These are phyloP conservation scores for Xerophyta viscosa DNA, from an alignment of 106 monocot species.

Conservation along the genomic window DNA sequence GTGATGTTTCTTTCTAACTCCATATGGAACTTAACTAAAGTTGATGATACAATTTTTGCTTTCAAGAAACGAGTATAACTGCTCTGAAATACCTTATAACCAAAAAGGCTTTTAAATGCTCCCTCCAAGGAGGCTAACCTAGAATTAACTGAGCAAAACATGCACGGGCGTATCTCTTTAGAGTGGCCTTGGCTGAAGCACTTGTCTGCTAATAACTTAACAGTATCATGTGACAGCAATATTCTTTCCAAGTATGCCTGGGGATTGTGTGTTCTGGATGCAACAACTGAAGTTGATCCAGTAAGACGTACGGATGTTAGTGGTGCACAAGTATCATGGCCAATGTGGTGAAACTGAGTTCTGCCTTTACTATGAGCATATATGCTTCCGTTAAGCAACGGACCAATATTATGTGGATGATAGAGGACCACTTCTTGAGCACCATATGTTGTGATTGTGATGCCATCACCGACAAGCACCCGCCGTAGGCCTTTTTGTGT, in stretches of 20 bases:
- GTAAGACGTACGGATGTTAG: slow-evolving; percentile 34
- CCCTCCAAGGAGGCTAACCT: slow-evolving; percentile 30
- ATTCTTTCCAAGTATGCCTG: slow-evolving; percentile 23
- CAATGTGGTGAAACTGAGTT: slow-evolving; percentile 18
- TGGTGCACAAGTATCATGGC: slow-evolving; percentile 33
- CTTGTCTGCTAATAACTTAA: slow-evolving; percentile 65
- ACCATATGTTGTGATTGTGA: slow-evolving; percentile 46
- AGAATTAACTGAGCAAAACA: slow-evolving; percentile 28
- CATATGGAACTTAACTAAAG: slow-evolving; percentile 48
- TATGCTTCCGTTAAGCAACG: slow-evolving; percentile 21
- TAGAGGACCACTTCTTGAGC: slow-evolving; percentile 49
- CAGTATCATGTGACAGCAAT: slow-evolving; percentile 27
- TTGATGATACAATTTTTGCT: slow-evolving; percentile 43
- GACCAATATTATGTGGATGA: slow-evolving; percentile 37
- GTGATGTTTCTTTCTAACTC: slow-evolving; percentile 57
- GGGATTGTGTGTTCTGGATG: slow-evolving; percentile 19
- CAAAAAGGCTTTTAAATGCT: slow-evolving; percentile 26
- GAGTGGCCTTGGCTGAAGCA: slow-evolving; percentile 22
- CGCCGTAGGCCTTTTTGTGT: slow-evolving; percentile 42
- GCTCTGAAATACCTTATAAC: slow-evolving; percentile 13
- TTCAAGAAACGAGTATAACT: slow-evolving; percentile 25
- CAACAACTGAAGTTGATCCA: slow-evolving; percentile 40
- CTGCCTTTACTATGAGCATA: slow-evolving; percentile 3
- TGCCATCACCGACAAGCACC: slow-evolving; percentile 60
- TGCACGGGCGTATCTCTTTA: slow-evolving; percentile 8